Base-by-base conservation (phyloP, 495 filamentous ascomycete species). In the Daldinia vernicosa region DNA sequence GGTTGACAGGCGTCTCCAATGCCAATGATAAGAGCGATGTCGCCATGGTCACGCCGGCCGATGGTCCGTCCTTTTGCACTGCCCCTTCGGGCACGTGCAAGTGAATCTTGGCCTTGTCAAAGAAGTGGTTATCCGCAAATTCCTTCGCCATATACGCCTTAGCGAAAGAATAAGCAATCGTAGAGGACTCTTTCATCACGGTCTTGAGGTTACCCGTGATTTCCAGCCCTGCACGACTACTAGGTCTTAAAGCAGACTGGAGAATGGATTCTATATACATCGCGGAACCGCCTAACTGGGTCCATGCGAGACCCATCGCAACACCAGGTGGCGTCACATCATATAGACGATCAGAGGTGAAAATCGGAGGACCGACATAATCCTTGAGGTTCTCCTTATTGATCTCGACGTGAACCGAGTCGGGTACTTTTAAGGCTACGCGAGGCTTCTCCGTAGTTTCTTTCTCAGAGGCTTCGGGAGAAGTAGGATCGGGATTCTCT, bases 261-360 rank as follows among this genome's bases (percentile, higher is more conserved):
- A 99, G 83, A 72, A 99, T 98, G 11, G 93, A 96, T 81, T 99
- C 96, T 65, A 98, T 92, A 78, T 99, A 99, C 67, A 99, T 87
- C 19, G 95, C 96, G 4, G 95, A 92, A 72, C 96, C 96, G 74
- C 96, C 96, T 89, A 99, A 92, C 76, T 90, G 91, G n/a, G 96
- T 98, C 95, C 94, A 98, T 54, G 96, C 96, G 61, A 99, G 89
- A 69, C 96, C 96, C 96, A 99, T 99, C 39, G 93, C 93, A 37
- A 99, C 96, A 78, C 96, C 96, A n/a, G 95, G 89, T 7, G 96
- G 96, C 62, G 94, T 97, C 40, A 88, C 88, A 74, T 98, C 96
- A 81, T 98, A 99, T 61, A 99, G 86, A 54, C 96, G 89, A 80
- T 99, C 96, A 11, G 95, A 91, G 19, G 93, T 99, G 81, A 97